Evolutionary conservation across 192 early-diverging fungal species (phyloP).

Genomic region (Podila clonocystis): DNA sequence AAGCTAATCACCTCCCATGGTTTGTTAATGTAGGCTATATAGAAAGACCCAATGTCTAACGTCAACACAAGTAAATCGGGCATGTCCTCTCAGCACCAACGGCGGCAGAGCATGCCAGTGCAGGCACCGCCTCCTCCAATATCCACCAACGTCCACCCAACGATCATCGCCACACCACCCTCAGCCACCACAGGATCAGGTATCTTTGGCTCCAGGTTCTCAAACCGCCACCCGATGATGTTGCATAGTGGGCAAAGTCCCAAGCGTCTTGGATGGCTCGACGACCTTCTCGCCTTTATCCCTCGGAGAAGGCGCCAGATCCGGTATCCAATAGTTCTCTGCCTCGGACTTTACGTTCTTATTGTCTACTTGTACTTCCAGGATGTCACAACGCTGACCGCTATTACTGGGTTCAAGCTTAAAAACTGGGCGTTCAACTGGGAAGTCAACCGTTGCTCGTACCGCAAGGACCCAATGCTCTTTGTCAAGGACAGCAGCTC

Average conservation of each 20-base stretch:
- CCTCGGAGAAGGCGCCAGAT: constrained; percentile 38
- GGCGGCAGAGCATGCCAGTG: constrained; percentile 40
- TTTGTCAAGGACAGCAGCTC: constrained; percentile 59
- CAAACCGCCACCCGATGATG: constrained; percentile 43
- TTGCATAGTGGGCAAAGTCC: constrained; percentile 22
- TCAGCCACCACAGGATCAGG: constrained; percentile 42
- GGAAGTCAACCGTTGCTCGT: constrained; percentile 57
- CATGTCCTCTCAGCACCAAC: constrained; percentile 41
- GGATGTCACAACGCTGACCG: constrained; percentile 17
- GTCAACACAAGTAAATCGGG: constrained; percentile 24
- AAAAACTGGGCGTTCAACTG: constrained; percentile 58
- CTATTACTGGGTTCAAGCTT: constrained; percentile 52
- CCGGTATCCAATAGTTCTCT: constrained; percentile 23
- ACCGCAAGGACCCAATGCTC: constrained; percentile 64
- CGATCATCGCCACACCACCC: constrained; percentile 47
- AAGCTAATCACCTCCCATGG: background rate
- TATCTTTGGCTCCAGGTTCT: constrained; percentile 24
- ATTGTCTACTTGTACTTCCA: constrained; percentile 34
- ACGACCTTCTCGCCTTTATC: constrained; percentile 17
- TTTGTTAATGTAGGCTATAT: background rate
- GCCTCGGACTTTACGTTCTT: constrained; percentile 23
- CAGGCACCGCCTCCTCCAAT: constrained; percentile 34
- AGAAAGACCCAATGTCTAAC: constrained; percentile 15
- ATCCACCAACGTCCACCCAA: constrained; percentile 37
- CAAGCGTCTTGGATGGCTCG: constrained; percentile 16